Base-by-base conservation (phyloP, 352 stramenopile genomes). In the Saprolegnia parasitica region DNA sequence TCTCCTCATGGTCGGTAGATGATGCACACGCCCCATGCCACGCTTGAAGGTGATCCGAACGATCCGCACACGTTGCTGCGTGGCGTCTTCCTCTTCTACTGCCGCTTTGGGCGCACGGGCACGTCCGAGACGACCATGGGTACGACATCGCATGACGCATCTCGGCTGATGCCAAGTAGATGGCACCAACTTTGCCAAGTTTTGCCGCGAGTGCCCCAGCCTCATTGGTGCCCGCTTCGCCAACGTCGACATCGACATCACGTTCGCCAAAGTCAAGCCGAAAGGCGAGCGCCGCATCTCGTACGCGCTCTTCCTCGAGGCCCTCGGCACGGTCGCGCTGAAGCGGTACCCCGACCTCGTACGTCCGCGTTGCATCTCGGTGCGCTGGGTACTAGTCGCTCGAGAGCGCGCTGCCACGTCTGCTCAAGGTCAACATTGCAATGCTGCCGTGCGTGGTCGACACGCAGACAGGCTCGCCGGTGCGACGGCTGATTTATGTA, bases 181-280 rank as follows among this genome's bases (percentile, higher is more conserved):
- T 71, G 93, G 87, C 65, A 77, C 78, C 8, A 95, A 95, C 73
- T 96, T 92, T 56, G 84, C 85, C 71, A 95, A 95, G 73, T 78
- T 96, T 39, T 91, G 81, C 60, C 83, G 86, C 8, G 84, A 93
- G 42, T 92, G 78, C 57, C 88, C 87, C 0, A 77, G 79, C 0
- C 67, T 95, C 58, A 57, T 96, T 5, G 75, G 83, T 49, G 45
- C 71, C 6, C 67, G 56, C 18, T 91, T 96, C 56, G 78, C 78
- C 23, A 82, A 77, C 23, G 90, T 82, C 9, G 88, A 96, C 67
- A 84, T 96, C 23, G 88, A 96, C 67, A 71, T 96, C 15, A 94
- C 94, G 56, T 96, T 96, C 56, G 78, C 91, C 67, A 94, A 92
- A 57, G 74, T 78, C 46, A 94, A 95, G 76, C 88, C 90, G 73